phyloP scores from a whole-genome alignment of 2,329 filamentous ascomycete genomes.

The Fusarium agapanthi region DNA sequence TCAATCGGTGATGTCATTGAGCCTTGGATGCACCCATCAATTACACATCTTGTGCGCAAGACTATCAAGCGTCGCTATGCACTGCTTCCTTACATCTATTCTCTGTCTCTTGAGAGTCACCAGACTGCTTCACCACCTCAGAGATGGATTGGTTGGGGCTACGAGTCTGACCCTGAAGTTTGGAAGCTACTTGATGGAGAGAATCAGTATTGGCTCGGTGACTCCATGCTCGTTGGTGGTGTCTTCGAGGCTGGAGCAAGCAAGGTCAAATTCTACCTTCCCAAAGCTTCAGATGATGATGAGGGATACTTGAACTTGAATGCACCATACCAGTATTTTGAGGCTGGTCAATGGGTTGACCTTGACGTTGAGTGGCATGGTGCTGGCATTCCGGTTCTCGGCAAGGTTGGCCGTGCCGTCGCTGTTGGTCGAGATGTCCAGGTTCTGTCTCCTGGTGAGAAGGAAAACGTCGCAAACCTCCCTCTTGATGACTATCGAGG shows the following conservation, averaged over 20 bases:
- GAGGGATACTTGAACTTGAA: conserved; percentile 71
- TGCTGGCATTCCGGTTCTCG: conserved; percentile 51
- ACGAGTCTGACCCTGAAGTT: conserved; percentile 71
- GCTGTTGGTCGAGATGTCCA: conserved; percentile 51
- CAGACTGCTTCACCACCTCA: conserved; percentile 69
- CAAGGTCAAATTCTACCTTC: conserved; percentile 69
- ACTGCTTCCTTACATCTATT: conserved; percentile 77
- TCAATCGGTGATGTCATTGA: conserved; percentile 77
- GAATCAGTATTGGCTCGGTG: conserved; percentile 78
- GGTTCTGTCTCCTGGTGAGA: conserved; percentile 48
- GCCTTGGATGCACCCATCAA: conserved; percentile 79
- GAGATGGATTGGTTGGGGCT: conserved; percentile 78
- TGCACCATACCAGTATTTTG: conserved; percentile 65
- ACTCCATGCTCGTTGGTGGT: conserved; percentile 70
- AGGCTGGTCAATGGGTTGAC: conserved; percentile 52
- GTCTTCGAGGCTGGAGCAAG: conserved; percentile 69
- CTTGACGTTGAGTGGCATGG: conserved; percentile 54
- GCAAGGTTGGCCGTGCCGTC: conserved; percentile 51
- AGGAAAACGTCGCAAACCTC: conserved; percentile 50
- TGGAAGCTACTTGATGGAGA: conserved; percentile 74
- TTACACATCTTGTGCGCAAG: conserved; percentile 68
- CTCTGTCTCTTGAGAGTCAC: conserved; percentile 69
- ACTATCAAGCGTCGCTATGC: conserved; percentile 77
- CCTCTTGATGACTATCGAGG: conserved; percentile 54
- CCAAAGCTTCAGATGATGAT: conserved; percentile 61